These are phyloP conservation scores for Coniochaeta pulveracea DNA, from an alignment of 2,329 filamentous ascomycete genomes.

Conservation along the genomic window DNA sequence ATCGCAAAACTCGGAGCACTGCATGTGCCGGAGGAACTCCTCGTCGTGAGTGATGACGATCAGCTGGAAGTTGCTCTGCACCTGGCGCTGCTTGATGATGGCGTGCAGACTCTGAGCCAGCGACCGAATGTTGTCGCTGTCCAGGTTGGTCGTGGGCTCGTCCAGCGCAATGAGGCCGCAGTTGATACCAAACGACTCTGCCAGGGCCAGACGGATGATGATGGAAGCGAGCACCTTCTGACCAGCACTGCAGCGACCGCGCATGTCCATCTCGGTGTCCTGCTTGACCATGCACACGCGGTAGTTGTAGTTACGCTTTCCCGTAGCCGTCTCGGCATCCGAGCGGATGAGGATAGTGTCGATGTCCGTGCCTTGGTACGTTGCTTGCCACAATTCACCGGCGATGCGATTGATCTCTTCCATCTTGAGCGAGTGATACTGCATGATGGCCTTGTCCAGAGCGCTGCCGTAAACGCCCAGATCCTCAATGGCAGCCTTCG, in stretches of 20 bases:
- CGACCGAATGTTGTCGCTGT: slow-evolving; percentile 86
- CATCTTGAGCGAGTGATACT: slow-evolving; percentile 94
- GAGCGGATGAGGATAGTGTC: slow-evolving; percentile 94
- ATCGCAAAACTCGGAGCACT: slow-evolving; percentile 86
- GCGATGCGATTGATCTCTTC: slow-evolving; percentile 93
- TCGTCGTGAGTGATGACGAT: slow-evolving; percentile 99
- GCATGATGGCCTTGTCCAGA: slow-evolving; percentile 94
- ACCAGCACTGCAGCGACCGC: slow-evolving; percentile 88
- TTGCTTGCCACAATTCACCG: slow-evolving; percentile 91
- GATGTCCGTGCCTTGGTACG: slow-evolving; percentile 94
- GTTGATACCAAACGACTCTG: slow-evolving; percentile 91
- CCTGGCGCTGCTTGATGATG: slow-evolving; percentile 74
- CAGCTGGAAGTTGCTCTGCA: slow-evolving; percentile 91
- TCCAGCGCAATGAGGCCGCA: slow-evolving; percentile 95
- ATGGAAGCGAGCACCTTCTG: slow-evolving; percentile 96
- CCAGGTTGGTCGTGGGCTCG: slow-evolving; percentile 94
- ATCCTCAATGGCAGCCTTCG: slow-evolving; percentile 86
- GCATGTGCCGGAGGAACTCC: slow-evolving; percentile 88
- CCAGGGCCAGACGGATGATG: slow-evolving; percentile 90
- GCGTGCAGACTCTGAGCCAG: slow-evolving; percentile 74
- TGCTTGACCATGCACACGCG: slow-evolving; percentile 96
- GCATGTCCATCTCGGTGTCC: slow-evolving; percentile 98
- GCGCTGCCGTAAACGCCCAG: slow-evolving; percentile 71
- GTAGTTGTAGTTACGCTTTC: slow-evolving; percentile 88
- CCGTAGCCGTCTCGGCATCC: slow-evolving; percentile 64